phyloP scores from a whole-genome alignment of 2,329 filamentous ascomycete genomes.

The Fusarium globosum region DNA sequence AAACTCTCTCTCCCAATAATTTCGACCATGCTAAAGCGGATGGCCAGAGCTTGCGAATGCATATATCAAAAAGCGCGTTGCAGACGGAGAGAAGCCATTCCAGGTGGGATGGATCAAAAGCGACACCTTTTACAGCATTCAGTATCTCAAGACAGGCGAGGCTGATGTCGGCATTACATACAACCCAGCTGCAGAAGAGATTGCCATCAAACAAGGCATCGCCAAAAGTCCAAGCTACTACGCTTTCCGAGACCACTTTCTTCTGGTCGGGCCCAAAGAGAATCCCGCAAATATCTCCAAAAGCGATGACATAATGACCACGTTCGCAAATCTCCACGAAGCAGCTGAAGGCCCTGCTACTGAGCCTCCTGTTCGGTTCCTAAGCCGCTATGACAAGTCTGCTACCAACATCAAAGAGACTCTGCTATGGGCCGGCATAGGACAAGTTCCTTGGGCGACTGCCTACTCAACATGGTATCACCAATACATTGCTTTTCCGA shows the following conservation, averaged over 20 bases:
- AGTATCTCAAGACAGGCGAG: conserved; percentile 53
- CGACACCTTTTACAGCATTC: conserved; percentile 59
- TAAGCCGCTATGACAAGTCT: conserved; percentile 60
- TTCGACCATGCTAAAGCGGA: not conserved
- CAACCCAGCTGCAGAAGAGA: conserved; percentile 54
- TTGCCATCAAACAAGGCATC: conserved; percentile 55
- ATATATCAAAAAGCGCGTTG: conserved; percentile 41
- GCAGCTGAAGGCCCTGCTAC: conserved; percentile 49
- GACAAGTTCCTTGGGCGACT: conserved; percentile 59
- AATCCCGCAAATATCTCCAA: conserved; percentile 49
- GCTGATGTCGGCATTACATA: conserved; percentile 61
- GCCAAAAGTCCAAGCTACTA: conserved; percentile 50
- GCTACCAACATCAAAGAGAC: conserved; percentile 62
- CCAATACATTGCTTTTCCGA: conserved; percentile 57
- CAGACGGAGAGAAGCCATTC: conserved; percentile 47
- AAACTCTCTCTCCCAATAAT: not conserved
- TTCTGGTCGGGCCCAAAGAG: conserved; percentile 53
- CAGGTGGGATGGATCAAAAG: conserved; percentile 58
- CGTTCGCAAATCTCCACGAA: conserved; percentile 50
- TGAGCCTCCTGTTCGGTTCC: conserved; percentile 52
- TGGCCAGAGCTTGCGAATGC: conserved; percentile 42
- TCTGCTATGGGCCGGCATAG: conserved; percentile 57
- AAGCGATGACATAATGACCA: conserved; percentile 46
- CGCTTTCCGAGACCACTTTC: conserved; percentile 59
- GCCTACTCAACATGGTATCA: conserved; percentile 60